Evolutionary conservation across 306 rosid species (phyloP), one percentile per base, ranked within the genome.

Genomic region (Quercus gilva): DNA sequence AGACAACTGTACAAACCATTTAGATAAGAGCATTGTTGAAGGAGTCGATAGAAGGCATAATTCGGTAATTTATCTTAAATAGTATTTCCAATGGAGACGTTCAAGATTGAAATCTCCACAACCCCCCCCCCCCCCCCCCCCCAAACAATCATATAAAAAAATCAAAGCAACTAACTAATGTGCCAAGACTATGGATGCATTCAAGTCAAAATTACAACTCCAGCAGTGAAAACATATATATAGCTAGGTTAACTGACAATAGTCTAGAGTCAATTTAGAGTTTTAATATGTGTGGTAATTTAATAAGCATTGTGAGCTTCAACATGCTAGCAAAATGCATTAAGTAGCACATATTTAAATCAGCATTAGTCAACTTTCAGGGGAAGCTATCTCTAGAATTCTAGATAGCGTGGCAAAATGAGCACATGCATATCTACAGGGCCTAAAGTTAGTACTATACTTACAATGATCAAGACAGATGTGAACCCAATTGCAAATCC

Each of bases 401-500:
- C 5, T 31, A 67, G 11, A 67, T 18, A 35, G 71, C 1, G 53
- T 49, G 17, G 53, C 17, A 12, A 49, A 12, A 13, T 17, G 71
- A 67, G 23, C 31, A 55, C 58, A 17, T 73, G 59, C 63, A 29
- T 8, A 71, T 51, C 53, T 52, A 26, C 33, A 80, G 52, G 55
- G 59, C 26, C 69, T 26, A 73, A 49, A 70, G 6, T 63, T 29
- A 26, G 60, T 61, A 55, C 5, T 60, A 88, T 28, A 87, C 98
- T 91, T 89, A 91, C 99, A 82, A 95, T 95, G 78, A 95, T 95
- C 76, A 95, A 85, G 77, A 95, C 89, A 20, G 99, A 95, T 65
- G 99, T 95, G 80, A 95, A 91, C 85, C 99, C 99, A 73, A 95
- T 93, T 29, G 98, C 91, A 84, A 93, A 89, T 63, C 98, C 99